Evolutionary conservation across 2,329 filamentous ascomycete genomes (phyloP).

Genomic region (Escovopsis sp.): DNA sequence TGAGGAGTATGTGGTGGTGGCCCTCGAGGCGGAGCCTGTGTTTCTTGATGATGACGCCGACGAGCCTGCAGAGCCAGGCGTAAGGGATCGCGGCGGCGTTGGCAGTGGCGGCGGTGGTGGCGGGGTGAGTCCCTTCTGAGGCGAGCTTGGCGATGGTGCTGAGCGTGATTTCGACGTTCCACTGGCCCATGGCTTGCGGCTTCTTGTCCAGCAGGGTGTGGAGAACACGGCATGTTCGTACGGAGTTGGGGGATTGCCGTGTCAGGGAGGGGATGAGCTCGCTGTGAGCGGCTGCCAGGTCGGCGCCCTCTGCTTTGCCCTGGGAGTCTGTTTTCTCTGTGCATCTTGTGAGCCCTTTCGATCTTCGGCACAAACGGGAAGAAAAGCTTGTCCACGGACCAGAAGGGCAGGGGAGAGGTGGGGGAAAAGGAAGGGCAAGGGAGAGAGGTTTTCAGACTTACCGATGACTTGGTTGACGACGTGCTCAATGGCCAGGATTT

Average conservation of each 20-base stretch:
- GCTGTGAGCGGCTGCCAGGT: conserved; percentile 26
- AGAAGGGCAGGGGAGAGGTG: too few relatives aligned
- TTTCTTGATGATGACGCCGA: conserved; percentile 41
- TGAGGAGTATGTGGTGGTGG: conserved; percentile 43
- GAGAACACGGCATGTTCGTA: conserved; percentile 25
- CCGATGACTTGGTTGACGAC: conserved; percentile 25
- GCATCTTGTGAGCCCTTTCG: conserved; percentile 7
- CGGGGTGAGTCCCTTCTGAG: too few relatives aligned
- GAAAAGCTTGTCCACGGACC: too few relatives aligned
- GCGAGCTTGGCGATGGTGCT: conserved; percentile 26
- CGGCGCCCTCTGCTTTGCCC: conserved; percentile 16
- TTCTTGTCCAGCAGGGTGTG: conserved; percentile 34
- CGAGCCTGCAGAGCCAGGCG: conserved; percentile 33
- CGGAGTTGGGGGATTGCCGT: conserved; percentile 17
- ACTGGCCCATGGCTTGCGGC: conserved; percentile 36
- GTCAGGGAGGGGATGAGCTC: conserved; percentile 21
- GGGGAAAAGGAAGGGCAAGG: too few relatives aligned
- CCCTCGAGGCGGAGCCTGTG: conserved; percentile 46
- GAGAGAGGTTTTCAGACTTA: too few relatives aligned
- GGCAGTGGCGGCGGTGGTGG: conserved; percentile 10
- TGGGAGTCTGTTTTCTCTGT: conserved; percentile 16
- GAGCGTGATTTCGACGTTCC: conserved; percentile 40
- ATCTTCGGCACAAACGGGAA: not conserved
- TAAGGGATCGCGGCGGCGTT: conserved; percentile 23
- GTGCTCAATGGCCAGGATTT: conserved; percentile 28